A percentile compares a stretch with the other conserved stretches of the same genome.
phyloP scores from a whole-genome alignment of 306 rosid species.

The Cicer bijugum region DNA sequence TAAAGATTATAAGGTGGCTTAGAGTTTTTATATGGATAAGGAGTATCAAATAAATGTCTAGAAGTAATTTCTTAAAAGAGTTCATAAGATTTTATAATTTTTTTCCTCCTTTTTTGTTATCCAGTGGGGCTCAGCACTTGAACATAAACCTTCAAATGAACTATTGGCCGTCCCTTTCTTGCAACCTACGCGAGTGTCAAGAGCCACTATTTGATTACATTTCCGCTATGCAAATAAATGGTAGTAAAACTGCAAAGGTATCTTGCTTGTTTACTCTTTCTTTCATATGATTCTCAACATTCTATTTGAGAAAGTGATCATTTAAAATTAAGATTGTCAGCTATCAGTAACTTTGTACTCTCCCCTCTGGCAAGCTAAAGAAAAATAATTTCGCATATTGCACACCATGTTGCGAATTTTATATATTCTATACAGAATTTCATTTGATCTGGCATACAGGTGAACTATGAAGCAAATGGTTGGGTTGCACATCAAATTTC shows the following conservation, averaged over 20 bases:
- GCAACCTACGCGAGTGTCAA: slow-evolving; percentile 91
- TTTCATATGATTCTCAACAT: slow-evolving; percentile 34
- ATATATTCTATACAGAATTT: slow-evolving; percentile 27
- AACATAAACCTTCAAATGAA: slow-evolving; percentile 96
- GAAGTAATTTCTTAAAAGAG: slow-evolving; percentile 33
- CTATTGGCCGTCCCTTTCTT: slow-evolving; percentile 94
- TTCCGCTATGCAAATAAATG: slow-evolving; percentile 67
- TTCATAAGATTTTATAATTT: slow-evolving; percentile 43
- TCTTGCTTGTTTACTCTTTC: slow-evolving; percentile 39
- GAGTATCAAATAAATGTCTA: slow-evolving; percentile 24
- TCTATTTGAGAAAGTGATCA: slow-evolving; percentile 26
- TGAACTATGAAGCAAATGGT: slow-evolving; percentile 83
- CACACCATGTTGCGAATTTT: slow-evolving; percentile 30
- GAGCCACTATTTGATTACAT: slow-evolving; percentile 80
- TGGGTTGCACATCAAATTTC: slow-evolving; percentile 98
- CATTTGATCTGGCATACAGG: slow-evolving; percentile 56
- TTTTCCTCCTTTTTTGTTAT: slow-evolving; percentile 32
- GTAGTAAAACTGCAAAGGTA: slow-evolving; percentile 88
- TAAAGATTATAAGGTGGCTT: slow-evolving; percentile 27
- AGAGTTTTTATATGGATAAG: slow-evolving; percentile 24
- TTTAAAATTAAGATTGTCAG: slow-evolving; percentile 12
- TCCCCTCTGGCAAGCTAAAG: not conserved
- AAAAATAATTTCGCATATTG: slow-evolving; percentile 12
- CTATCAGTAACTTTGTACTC: slow-evolving; percentile 23
- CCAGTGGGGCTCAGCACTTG: slow-evolving; percentile 94